Evolutionary conservation across 2,329 filamentous ascomycete genomes (phyloP), one percentile per base, ranked within the genome.

Genomic region (Paramyrothecium roridum): DNA sequence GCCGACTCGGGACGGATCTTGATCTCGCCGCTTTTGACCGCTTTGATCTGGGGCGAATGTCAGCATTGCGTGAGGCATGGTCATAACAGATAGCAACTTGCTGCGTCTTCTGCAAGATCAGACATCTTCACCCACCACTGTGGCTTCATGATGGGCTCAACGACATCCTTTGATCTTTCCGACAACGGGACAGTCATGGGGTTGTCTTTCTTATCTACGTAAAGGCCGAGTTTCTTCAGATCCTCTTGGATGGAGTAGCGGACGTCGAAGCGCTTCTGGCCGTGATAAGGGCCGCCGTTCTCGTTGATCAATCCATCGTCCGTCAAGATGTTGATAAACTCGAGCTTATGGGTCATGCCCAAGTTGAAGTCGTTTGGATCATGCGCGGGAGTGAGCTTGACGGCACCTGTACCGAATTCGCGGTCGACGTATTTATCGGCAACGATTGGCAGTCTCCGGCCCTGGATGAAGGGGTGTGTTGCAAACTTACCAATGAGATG

Each of bases 91-190:
- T 30, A 6, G 10, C 4, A 6, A 30, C 26, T 30, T 10, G 10
- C 26, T 6, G 26, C 26, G 26, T 30, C 26, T 30, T 30, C 26
- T 30, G 26, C 26, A 30, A 30, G 26, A 30, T 30, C 26, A 30
- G 26, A 30, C 92, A 97, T 98, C 67, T 84, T 87, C 82, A 98
- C 93, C 92, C 93, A 99, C 93, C 95, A 98, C 72, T 98, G 93
- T 10, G 93, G 93, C 80, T 96, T 97, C 79, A 98, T 83, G 46
- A 96, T 78, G 6, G 93, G 95, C 76, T 99, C 93, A 63, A 99
- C 96, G 54, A 96, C 81, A 70, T 98, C 95, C 76, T 95, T 96
- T 48, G 90, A 93, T 76, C 93, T 93, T 34, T 83, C 80, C 70
- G 91, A 97, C n/a, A 93, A 76, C 6, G 93, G 93, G 10, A 97